These are phyloP conservation scores for Alternaria hordeiaustralica DNA, from an alignment of 2,329 filamentous ascomycete genomes.

Conservation along the genomic window DNA sequence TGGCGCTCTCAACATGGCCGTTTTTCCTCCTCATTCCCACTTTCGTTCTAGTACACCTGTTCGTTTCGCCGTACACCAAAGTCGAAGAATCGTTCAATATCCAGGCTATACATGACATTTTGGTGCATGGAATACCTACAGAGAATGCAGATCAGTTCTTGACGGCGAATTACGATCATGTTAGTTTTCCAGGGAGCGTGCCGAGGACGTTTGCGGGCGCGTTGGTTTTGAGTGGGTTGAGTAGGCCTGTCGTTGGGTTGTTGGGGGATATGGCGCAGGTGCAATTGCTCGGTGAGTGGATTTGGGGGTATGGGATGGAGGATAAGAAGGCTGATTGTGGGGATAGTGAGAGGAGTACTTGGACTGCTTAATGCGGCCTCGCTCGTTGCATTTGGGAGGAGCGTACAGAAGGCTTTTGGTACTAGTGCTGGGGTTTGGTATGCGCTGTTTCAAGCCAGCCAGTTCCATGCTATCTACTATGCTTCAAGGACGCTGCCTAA, in stretches of 20 bases:
- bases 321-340: conserved; percentile 4
- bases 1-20: conserved; percentile 33
- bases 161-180: conserved; percentile 79
- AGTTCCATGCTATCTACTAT: conserved; percentile 95
- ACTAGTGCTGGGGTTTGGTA: conserved; percentile 77
- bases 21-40: conserved; percentile 42
- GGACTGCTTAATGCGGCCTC: conserved; percentile 76
- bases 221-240: conserved; percentile 74
- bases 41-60: conserved; percentile 67
- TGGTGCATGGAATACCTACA: conserved; percentile 77
- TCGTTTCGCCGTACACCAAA: conserved; percentile 86
- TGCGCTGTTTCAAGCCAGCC: conserved; percentile 74
- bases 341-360: conserved; percentile 73
- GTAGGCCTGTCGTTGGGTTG: conserved; percentile 68
- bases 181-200: conserved; percentile 87
- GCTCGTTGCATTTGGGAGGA: conserved; percentile 69
- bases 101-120: conserved; percentile 89
- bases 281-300: conserved; percentile 61
- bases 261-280: conserved; percentile 62
- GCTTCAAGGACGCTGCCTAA: conserved; percentile 91
- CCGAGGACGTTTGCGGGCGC: conserved; percentile 90
- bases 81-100: conserved; percentile 99
- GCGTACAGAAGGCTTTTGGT: conserved; percentile 73
- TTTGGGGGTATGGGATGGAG: not conserved
- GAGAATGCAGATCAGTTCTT: conserved; percentile 62